Conservation (phyloP, 2,329 filamentous ascomycete species). For the Ceratocystis ficicola region DNA sequence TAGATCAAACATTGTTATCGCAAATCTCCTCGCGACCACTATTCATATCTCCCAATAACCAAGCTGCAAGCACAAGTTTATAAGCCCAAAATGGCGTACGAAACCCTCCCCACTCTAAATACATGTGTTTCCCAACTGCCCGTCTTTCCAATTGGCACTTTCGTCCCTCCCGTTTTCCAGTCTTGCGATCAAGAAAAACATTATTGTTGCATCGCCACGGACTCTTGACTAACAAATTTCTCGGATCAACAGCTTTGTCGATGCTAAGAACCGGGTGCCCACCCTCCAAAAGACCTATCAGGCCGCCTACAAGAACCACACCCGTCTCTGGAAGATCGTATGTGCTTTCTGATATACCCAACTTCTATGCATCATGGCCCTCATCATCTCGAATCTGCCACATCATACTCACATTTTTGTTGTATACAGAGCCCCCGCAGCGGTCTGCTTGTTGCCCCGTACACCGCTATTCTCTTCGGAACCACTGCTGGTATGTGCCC, state of each 20-base stretch:
- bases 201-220: too few species aligned
- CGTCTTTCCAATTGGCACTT: background rate
- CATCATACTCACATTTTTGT: conserved; percentile 17
- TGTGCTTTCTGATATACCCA: conserved; percentile 30
- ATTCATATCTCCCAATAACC: conserved; percentile 10
- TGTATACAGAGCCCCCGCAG: conserved; percentile 48
- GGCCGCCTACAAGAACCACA: conserved; percentile 54
- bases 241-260: conserved; percentile 40
- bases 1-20: background rate
- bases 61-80: conserved; percentile 2
- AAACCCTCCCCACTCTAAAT: background rate
- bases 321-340: conserved; percentile 69
- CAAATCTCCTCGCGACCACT: conserved; percentile 11
- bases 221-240: conserved; percentile 22
- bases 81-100: conserved; percentile 33
- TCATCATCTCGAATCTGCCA: conserved; percentile 11
- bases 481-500: conserved; percentile 46
- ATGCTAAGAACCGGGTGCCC: conserved; percentile 66
- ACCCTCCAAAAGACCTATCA: conserved; percentile 65
- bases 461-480: conserved; percentile 53
- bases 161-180: background rate
- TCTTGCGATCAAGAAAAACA: background rate
- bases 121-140: background rate
- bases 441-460: conserved; percentile 54
- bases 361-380: background rate